Evolutionary conservation across 768 basidiomycete species (phyloP), one percentile per base, ranked within the genome.

Genomic region (Ramaria rubella): DNA sequence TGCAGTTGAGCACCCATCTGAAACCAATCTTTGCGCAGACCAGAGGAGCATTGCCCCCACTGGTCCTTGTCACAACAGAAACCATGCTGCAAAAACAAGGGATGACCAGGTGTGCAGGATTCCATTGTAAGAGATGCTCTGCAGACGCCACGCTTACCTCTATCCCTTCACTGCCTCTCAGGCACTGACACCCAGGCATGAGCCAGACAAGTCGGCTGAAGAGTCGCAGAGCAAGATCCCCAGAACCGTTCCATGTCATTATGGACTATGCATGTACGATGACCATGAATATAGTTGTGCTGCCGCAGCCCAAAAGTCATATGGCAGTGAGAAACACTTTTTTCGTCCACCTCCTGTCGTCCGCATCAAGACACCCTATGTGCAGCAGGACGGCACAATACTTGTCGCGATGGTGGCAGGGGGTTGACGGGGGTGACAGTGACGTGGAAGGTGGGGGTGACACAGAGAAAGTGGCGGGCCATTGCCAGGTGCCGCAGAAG

Each of bases 251-350:
- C 85, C 87, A 89, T 68, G 81, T 89, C 61, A 81, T 82, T 31
- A 85, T 86, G 65, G 86, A 90, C 63, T 83, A 84, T 8, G 68
- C 81, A 49, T 85, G 85, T 60, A 81, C 86, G 62, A 80, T 88
- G 73, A 86, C 87, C 58, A 91, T 93, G 90, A 92, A 90, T 34
- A 92, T 89, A 34, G 88, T 93, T 29, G 82, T 91, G 91, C 93
- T 24, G 90, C 90, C 30, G 91, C 94, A 50, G 94, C 91, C 1
- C 94, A 96, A 74, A 96, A 96, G 73, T 94, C 91, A 11, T 96
- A 96, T 67, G 91, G 91, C 51, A 91, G 87, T 69, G 94, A 96
- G 74, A 94, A 94, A 70, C 86, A 94, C 57, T 93, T 94, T 67
- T 80, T 97, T 34, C 92, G 90, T 65, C 94, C 94, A 8, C 93